Evolutionary conservation across 345 rosid species (phyloP).

Genomic region (Citropsis articulata): DNA sequence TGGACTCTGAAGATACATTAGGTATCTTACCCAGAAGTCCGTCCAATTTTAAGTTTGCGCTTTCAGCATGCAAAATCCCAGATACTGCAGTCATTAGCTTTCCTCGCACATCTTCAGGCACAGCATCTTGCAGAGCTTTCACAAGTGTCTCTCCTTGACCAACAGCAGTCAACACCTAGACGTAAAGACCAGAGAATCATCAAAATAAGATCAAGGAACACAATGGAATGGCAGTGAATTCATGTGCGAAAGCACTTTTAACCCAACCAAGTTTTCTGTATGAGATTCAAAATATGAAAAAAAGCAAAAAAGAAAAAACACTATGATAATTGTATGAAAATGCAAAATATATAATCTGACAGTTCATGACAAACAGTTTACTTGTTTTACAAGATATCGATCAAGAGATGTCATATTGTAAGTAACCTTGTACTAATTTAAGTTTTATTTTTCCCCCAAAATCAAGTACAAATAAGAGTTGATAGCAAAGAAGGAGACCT

Average conservation of each 20-base stretch:
- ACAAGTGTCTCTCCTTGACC: conserved; percentile 81
- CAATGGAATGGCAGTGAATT: background rate
- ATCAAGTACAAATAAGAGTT: background rate
- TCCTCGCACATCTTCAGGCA: conserved; percentile 91
- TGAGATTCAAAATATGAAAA: background rate
- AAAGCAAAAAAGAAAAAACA: background rate
- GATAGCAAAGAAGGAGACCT: no score
- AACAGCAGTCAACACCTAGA: conserved; percentile 85
- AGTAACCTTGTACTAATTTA: no score
- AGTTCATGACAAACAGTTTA: background rate
- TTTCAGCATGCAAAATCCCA: conserved; percentile 54
- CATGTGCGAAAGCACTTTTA: conserved; percentile 1
- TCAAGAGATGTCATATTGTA: background rate
- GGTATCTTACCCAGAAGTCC: conserved; percentile 44
- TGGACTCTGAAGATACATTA: conserved; percentile 30
- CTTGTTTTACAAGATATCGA: background rate
- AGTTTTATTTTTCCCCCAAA: no score
- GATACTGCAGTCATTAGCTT: conserved; percentile 69
- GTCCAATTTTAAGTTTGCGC: conserved; percentile 45
- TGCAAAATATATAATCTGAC: background rate
- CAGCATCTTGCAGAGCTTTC: conserved; percentile 85
- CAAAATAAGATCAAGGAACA: conserved; percentile 15
- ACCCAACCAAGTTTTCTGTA: background rate
- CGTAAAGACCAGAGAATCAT: conserved; percentile 25
- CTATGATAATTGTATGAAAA: background rate